Conservation (phyloP, 371 early-diverging fungal genomes). For the Mucor saturninus region DNA sequence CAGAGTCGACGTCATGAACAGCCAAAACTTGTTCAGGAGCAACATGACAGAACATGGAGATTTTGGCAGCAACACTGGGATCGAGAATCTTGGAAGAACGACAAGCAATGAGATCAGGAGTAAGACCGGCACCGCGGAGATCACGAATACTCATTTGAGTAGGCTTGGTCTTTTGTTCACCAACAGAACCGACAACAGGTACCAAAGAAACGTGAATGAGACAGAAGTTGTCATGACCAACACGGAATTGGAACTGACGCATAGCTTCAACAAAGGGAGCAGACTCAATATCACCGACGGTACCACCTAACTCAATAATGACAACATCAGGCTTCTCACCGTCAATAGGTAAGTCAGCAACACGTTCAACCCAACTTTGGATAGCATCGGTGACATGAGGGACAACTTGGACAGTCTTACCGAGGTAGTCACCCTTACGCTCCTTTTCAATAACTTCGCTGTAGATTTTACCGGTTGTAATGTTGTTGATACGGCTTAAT, state of each 20-base stretch:
- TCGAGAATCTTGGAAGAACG: slow-evolving; percentile 86
- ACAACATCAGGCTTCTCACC: slow-evolving; percentile 95
- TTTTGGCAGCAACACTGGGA: slow-evolving; percentile 85
- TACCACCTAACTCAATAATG: slow-evolving; percentile 99
- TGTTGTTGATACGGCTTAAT: slow-evolving; percentile 95
- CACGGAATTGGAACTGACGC: slow-evolving; percentile 98
- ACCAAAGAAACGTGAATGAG: slow-evolving; percentile 97
- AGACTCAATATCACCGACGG: slow-evolving; percentile 99
- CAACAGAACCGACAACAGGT: slow-evolving; percentile 96
- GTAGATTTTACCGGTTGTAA: slow-evolving; percentile 99
- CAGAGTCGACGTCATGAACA: slow-evolving; percentile 94
- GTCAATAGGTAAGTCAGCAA: slow-evolving; percentile 86
- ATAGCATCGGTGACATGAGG: slow-evolving; percentile 98
- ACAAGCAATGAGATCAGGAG: slow-evolving; percentile 98
- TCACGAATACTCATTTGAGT: slow-evolving; percentile 97
- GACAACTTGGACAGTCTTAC: slow-evolving; percentile 99
- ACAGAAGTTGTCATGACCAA: slow-evolving; percentile 97
- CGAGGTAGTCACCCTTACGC: slow-evolving; percentile 96
- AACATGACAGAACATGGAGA: slow-evolving; percentile 98
- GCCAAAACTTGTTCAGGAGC: slow-evolving; percentile 87
- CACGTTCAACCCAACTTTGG: slow-evolving; percentile 97
- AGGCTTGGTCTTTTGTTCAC: slow-evolving; percentile 99
- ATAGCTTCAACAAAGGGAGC: slow-evolving; percentile 99
- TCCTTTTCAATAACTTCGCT: slow-evolving; percentile 91
- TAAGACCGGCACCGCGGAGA: slow-evolving; percentile 93